Evolutionary conservation across 352 stramenopile genomes (phyloP).

Genomic region (Phytophthora pini): DNA sequence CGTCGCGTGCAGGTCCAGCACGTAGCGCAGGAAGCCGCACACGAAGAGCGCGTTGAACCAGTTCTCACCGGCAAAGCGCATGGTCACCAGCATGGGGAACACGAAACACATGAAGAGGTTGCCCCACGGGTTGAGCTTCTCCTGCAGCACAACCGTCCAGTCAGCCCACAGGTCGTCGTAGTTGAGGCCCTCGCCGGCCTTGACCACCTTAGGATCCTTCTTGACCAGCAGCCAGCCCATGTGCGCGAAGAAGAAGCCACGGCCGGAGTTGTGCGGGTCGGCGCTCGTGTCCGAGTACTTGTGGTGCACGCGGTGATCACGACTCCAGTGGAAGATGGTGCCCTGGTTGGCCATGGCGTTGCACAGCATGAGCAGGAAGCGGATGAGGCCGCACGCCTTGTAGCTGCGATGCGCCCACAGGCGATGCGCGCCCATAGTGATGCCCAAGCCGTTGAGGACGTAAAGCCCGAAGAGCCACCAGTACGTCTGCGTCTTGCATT

Average conservation of each 20-base stretch:
- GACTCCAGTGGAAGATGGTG: constrained; percentile 97
- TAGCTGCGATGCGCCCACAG: constrained; percentile 98
- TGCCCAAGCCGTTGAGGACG: constrained; percentile 95
- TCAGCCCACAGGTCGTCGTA: constrained; percentile 96
- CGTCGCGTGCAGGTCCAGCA: constrained; percentile 95
- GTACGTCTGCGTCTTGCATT: constrained; percentile 89
- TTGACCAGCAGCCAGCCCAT: constrained; percentile 99
- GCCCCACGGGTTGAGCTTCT: constrained; percentile 97
- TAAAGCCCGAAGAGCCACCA: constrained; percentile 91
- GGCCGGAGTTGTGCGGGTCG: constrained; percentile 95
- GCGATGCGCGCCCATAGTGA: constrained; percentile 97
- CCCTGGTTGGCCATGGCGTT: constrained; percentile 98
- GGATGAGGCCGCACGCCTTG: constrained; percentile 90
- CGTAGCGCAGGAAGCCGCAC: constrained; percentile 94
- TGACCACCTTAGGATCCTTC: constrained; percentile 94
- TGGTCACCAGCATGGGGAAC: constrained; percentile 92
- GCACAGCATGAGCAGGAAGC: constrained; percentile 97
- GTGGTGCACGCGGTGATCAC: constrained; percentile 98
- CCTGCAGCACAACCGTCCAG: constrained; percentile 94
- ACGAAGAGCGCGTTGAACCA: constrained; percentile 97
- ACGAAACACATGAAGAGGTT: constrained; percentile 98
- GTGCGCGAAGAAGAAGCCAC: constrained; percentile 99
- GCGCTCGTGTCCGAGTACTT: constrained; percentile 98
- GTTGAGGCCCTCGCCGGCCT: constrained; percentile 91
- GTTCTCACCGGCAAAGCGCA: constrained; percentile 88